These are phyloP conservation scores for Ceratocystis destructans DNA, from an alignment of 2,329 filamentous ascomycete species.

Conservation along the genomic window DNA sequence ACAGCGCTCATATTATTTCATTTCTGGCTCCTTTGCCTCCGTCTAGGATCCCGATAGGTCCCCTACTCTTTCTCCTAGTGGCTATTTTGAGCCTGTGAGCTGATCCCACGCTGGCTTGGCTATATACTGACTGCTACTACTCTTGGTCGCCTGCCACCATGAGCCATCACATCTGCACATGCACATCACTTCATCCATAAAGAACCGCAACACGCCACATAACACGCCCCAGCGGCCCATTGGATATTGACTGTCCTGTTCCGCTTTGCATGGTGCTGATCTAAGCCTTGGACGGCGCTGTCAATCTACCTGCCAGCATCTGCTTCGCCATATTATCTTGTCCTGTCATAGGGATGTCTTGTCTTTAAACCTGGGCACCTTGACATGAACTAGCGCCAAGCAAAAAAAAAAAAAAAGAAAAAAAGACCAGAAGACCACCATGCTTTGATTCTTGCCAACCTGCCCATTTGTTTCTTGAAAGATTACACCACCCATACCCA, in stretches of 20 bases:
- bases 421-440: neutral
- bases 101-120: neutral
- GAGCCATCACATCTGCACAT: too few species aligned
- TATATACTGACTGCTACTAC: neutral
- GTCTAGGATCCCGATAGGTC: neutral
- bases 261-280: neutral
- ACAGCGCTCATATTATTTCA: too few species aligned
- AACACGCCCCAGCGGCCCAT: neutral
- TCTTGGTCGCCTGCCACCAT: too few species aligned
- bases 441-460: constrained; percentile 4
- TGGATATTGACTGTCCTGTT: neutral
- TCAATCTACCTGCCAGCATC: neutral
- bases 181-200: too few species aligned
- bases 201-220: neutral
- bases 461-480: neutral
- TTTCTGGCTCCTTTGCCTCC: neutral
- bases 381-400: neutral
- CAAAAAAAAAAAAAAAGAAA: too few species aligned
- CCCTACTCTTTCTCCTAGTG: neutral
- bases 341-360: neutral
- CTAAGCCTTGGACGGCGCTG: neutral
- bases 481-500: neutral
- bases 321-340: neutral
- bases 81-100: too few species aligned
- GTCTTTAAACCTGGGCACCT: neutral